Conservation (phyloP, 1,284 basidiomycete genomes). For the Pterulicium gracile region DNA sequence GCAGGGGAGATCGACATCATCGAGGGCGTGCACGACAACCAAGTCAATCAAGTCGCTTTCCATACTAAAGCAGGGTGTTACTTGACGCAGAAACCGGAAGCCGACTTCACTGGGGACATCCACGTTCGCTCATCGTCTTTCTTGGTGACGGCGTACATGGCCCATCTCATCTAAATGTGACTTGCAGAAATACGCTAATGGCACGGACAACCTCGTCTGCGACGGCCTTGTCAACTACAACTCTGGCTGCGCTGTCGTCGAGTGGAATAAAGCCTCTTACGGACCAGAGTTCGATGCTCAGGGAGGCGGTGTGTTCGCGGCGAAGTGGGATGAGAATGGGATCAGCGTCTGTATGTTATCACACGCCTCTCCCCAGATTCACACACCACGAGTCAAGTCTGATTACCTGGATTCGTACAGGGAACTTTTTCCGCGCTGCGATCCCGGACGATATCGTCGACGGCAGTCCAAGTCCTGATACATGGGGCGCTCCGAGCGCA, state of each 20-base stretch:
- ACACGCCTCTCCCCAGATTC: no score
- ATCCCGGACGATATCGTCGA: slow-evolving; percentile 55
- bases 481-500: slow-evolving; percentile 61
- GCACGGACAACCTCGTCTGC: slow-evolving; percentile 37
- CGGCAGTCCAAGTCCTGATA: slow-evolving; percentile 41
- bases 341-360: slow-evolving; percentile 57
- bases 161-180: not conserved
- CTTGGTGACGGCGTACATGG: not conserved
- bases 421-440: slow-evolving; percentile 64
- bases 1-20: slow-evolving; percentile 38
- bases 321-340: slow-evolving; percentile 68
- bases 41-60: slow-evolving; percentile 39
- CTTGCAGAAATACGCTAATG: slow-evolving; percentile 25
- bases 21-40: slow-evolving; percentile 43
- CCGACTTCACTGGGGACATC: slow-evolving; percentile 46
- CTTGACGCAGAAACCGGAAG: slow-evolving; percentile 25
- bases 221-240: slow-evolving; percentile 41
- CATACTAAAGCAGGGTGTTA: slow-evolving; percentile 42
- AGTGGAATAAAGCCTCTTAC: slow-evolving; percentile 63
- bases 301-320: slow-evolving; percentile 70
- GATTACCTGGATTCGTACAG: slow-evolving; percentile 20
- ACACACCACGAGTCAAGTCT: no score
- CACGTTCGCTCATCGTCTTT: slow-evolving; percentile 27
- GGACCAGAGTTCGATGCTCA: slow-evolving; percentile 59
- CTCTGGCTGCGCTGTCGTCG: slow-evolving; percentile 59